These are phyloP conservation scores for Plantago elongata DNA, from an alignment of 257 asterid species.

Conservation along the genomic window DNA sequence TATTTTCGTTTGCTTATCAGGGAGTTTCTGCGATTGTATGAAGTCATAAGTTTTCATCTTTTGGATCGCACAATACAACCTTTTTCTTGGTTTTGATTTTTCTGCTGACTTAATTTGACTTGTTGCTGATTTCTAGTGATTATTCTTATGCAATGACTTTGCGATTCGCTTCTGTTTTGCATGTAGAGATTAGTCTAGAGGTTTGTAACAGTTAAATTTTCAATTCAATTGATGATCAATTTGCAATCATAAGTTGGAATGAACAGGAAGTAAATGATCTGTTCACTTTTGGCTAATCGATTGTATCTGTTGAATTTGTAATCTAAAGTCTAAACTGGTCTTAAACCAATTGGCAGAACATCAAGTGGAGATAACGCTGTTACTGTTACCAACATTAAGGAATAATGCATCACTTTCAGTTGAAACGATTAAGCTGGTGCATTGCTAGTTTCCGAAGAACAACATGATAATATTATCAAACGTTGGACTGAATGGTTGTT, in stretches of 20 bases:
- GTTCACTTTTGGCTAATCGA: no score
- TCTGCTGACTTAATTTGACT: background rate
- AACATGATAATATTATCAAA: background rate
- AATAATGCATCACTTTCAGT: background rate
- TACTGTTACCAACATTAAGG: background rate
- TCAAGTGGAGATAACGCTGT: background rate
- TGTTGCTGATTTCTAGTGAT: background rate
- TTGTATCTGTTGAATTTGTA: background rate
- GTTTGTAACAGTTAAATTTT: background rate
- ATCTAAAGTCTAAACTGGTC: background rate
- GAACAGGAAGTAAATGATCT: background rate
- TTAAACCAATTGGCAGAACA: background rate
- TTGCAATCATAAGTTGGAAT: background rate
- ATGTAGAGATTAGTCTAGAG: background rate
- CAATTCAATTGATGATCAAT: background rate
- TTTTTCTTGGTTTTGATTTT: background rate
- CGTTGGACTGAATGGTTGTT: background rate
- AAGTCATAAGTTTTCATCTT: constrained; percentile 21
- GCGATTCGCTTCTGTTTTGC: no score
- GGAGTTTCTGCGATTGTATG: background rate
- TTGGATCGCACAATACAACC: background rate
- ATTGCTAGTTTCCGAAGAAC: background rate
- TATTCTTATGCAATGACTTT: background rate
- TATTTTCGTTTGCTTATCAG: constrained; percentile 9
- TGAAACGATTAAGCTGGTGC: background rate